phyloP scores from a whole-genome alignment of 2,329 filamentous ascomycete genomes.

The Cladosporium sp. region DNA sequence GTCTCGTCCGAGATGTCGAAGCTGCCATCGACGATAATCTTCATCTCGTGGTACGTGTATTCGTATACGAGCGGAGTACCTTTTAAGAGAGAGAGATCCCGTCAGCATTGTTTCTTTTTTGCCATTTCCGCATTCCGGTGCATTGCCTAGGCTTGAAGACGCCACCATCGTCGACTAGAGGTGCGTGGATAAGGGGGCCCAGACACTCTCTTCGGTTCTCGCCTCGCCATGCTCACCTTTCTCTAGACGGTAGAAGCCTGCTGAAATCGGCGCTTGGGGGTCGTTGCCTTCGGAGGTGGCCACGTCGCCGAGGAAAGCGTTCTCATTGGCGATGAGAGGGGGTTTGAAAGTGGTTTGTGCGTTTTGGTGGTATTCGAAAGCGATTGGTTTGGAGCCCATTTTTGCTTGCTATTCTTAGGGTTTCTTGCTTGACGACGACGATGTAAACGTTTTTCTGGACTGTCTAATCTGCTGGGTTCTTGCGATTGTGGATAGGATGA shows the following conservation, averaged over 20 bases:
- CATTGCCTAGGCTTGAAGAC: too few relatives aligned
- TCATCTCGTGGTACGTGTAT: slow-evolving; percentile 69
- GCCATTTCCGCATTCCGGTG: too few relatives aligned
- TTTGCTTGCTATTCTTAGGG: background rate
- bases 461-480: background rate
- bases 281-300: slow-evolving; percentile 49
- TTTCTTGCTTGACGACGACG: background rate
- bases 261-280: slow-evolving; percentile 55
- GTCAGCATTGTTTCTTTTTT: too few relatives aligned
- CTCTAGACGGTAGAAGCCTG: slow-evolving; percentile 63
- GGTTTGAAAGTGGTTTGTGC: slow-evolving; percentile 58
- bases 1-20: slow-evolving; percentile 62
- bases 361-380: slow-evolving; percentile 51
- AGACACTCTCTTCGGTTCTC: too few relatives aligned
- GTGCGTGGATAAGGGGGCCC: too few relatives aligned
- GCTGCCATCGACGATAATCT: slow-evolving; percentile 65
- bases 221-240: slow-evolving; percentile 38
- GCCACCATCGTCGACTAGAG: too few relatives aligned
- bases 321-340: slow-evolving; percentile 62
- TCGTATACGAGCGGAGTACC: slow-evolving; percentile 62
- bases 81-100: too few relatives aligned
- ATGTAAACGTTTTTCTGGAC: background rate
- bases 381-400: slow-evolving; percentile 19
- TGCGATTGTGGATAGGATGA: background rate
- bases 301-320: slow-evolving; percentile 63